These are phyloP conservation scores for Elasticomyces elasticus DNA, from an alignment of 495 filamentous ascomycete species.

Conservation along the genomic window DNA sequence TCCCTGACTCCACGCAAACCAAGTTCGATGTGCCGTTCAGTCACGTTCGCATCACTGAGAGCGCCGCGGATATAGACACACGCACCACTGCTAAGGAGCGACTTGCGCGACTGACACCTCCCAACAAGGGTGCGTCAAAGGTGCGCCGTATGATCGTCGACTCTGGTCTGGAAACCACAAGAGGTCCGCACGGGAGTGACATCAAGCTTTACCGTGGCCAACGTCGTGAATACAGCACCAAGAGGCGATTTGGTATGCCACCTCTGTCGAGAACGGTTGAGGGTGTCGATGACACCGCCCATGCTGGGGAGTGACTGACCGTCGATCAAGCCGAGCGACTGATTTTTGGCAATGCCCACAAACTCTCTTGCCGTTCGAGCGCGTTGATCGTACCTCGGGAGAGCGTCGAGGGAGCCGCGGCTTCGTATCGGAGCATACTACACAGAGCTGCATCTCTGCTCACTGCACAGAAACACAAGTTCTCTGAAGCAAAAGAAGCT, in stretches of 20 bases:
- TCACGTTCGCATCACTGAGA: background rate
- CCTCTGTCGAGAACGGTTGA: background rate
- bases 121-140: background rate
- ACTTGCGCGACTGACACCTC: background rate
- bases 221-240: background rate
- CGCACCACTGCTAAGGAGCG: background rate
- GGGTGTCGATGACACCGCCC: background rate
- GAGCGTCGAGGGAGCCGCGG: background rate
- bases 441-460: too few species aligned
- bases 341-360: background rate
- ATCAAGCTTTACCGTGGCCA: background rate
- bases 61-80: background rate
- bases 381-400: background rate
- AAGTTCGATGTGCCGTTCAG: conserved; percentile 17
- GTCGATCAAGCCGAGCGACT: background rate
- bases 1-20: background rate
- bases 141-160: background rate
- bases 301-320: background rate
- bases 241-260: background rate
- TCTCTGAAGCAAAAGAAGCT: too few species aligned
- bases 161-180: background rate
- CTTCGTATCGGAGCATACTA: background rate
- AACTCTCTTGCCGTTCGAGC: background rate
- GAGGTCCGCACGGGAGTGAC: background rate
- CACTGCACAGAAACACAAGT: too few species aligned